phyloP scores from a whole-genome alignment of 2,329 filamentous ascomycete species.

The Alternaria brassicicola region DNA sequence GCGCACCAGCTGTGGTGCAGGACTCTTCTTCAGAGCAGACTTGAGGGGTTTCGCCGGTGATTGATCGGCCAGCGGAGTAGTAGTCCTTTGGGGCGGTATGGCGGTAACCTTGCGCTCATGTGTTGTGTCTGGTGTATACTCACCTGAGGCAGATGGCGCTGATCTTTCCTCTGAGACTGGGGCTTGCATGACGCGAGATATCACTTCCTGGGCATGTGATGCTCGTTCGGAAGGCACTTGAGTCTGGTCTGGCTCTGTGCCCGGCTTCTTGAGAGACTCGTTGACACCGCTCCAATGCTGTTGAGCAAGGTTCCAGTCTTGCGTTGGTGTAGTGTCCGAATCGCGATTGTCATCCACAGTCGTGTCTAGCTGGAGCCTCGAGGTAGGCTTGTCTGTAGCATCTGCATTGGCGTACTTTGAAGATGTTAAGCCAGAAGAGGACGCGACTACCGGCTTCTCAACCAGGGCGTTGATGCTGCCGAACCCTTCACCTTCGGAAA shows the following conservation, averaged over 20 bases:
- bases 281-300: slow-evolving; percentile 72
- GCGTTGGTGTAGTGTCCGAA: slow-evolving; percentile 23
- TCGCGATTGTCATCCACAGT: slow-evolving; percentile 12
- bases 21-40: slow-evolving; percentile 51
- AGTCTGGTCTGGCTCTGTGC: neutral
- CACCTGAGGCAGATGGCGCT: neutral
- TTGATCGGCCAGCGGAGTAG: slow-evolving; percentile 19
- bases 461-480: slow-evolving; percentile 75
- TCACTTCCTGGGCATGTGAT: slow-evolving; percentile 6
- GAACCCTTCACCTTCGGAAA: slow-evolving; percentile 70
- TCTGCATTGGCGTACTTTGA: slow-evolving; percentile 34
- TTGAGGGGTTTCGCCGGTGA: slow-evolving; percentile 44
- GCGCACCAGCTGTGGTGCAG: slow-evolving; percentile 24
- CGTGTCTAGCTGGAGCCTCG: slow-evolving; percentile 20
- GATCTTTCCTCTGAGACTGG: slow-evolving; percentile 15
- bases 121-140: slow-evolving; percentile 5
- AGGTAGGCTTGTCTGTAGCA: slow-evolving; percentile 17
- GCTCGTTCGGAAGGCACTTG: slow-evolving; percentile 8
- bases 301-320: slow-evolving; percentile 72
- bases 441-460: slow-evolving; percentile 59
- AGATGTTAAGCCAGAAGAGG: slow-evolving; percentile 28
- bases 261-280: slow-evolving; percentile 60
- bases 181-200: slow-evolving; percentile 17
- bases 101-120: slow-evolving; percentile 9
- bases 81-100: slow-evolving; percentile 2